Evolutionary conservation across 768 basidiomycete genomes (phyloP), one percentile per base, ranked within the genome.

Genomic region (Panaeolus cyanescens): DNA sequence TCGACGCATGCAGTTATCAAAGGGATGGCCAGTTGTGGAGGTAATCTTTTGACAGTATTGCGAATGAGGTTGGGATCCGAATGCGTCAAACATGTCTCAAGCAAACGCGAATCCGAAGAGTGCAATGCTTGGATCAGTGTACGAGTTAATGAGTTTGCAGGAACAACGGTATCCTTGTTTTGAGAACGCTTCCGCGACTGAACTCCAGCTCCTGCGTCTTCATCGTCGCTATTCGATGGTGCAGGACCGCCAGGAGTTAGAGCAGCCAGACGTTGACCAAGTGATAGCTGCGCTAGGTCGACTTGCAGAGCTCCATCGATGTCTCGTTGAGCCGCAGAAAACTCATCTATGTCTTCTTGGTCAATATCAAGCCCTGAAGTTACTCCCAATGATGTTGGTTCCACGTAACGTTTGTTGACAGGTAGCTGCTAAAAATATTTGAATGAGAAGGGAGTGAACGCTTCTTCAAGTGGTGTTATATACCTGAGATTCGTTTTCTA

Each of bases 81-180:
- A 74, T 98, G 92, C 1, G 86, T 79, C 31, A 96, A 76, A 75
- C 95, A 96, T 25, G 90, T 90, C 70, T 97, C 93, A 62, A 99
- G 77, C 34, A 99, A 79, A 9, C 86, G 85, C 2, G 91, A 85
- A 78, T 99, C 97, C 19, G 92, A 90, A 1, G 97, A 98, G 72
- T 99, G 97, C 28, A 99, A 77, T 0, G 97, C 96, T 77, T 99
- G 97, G 60, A 96, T 92, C 54, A 99, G 83, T 28, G 96, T 96
- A 59, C 95, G 89, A 28, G 96, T 93, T 61, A 99, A 83, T 0
- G 96, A 96, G 64, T 89, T 87, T 1, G 93, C 87, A 34, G 95
- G 92, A 19, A 88, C 79, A 37, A 82, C 73, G n/a, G 79, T 69
- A 22, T 63, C 62, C 62, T 69, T 76, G 63, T 75, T 77, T 61